Evolutionary conservation across 148 eudicot genomes (phyloP), one percentile per base, ranked within the genome.

Genomic region (Chenopodium berlandieri): DNA sequence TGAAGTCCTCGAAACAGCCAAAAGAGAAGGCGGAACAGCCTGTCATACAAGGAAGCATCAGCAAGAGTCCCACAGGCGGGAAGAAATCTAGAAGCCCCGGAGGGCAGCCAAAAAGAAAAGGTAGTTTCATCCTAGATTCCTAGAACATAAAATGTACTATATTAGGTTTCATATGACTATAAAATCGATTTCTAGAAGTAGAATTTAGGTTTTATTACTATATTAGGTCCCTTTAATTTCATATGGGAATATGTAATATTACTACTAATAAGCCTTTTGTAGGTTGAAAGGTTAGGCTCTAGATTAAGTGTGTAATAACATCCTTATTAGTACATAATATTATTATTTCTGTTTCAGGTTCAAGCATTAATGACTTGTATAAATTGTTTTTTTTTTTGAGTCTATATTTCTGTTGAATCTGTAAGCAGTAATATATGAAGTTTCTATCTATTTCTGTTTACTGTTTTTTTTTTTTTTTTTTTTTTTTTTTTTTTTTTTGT

Each of bases 1-100:
- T 85, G 86, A 85, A 81, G 71, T 77, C 64, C 27, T 77, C 46
- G n/a, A 78, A 78, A 69, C 79, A 17, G 76, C 34, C 60, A 5
- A 56, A 68, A 19, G 79, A 22, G 73, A 78, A 77, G 23, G 75
- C 7, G 1, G 81, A 73, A 54, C 71, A 66, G 17, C 34, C 66
- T 44, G 56, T 32, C 6, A 31, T 73, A 54, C 75, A 74, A 19
- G 37, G 72, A 68, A 74, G 37, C 78, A 81, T 78, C 47, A 44
- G 60, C 40, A 81, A 78, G 70, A 78, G 72, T 44, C 40, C 37
- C 25, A 60, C 22, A 34, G 23, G 68, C 56, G 79, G 60, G 70
- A 81, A 81, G 56, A 81, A 67, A 67, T 40, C 58, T 19, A 81
- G 81, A 70, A 81, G 79, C 75, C 5, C 78, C 4, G 75, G 75